Base-by-base conservation (phyloP, 1,139 yeast species). In the Diutina scorzettiae region DNA sequence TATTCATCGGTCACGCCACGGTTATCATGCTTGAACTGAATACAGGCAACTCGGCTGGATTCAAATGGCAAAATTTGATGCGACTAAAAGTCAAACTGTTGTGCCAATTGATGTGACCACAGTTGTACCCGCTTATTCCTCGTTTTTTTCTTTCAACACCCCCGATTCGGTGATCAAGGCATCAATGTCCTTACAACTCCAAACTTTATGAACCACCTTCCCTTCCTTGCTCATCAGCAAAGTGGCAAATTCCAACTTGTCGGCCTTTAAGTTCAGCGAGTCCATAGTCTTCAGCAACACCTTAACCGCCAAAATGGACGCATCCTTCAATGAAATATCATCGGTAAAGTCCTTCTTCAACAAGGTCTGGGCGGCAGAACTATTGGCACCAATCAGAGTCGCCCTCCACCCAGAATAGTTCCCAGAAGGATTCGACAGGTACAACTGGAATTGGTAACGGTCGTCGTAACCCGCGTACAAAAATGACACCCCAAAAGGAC, bases 331-430 rank as follows among this genome's bases (percentile, higher is more conserved):
- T 17, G 72, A 63, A 54, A 86, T 62, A 45, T 82, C 93, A 52
- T 85, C 93, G 57, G 83, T 86, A 66, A 84, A 93, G 56, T 93
- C 98, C 65, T 89, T 95, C 63, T 91, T 93, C 57, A 93, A 71
- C 50, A 93, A 68, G 1, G 98, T 89, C 64, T 93, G 98, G 2
- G 97, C 96, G 37, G 96, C 89, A 4, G 95, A 78, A 50, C 86
- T 89, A 64, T 91, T 93, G 45, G 97, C 96, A 34, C 99, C 99
- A 48, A 91, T 91, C 53, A 89, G 76, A 36, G 96, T 89, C 39
- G 98, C 98, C 62, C 84, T 87, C 99, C 99, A 93, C 23, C 98
- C 98, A 31, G 94, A 78, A 59, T 87, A 93, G 63, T 93, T 93
- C 30, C 99, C 99, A 0, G 95, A 83, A 12, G 99, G 99, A 58